phyloP scores from a whole-genome alignment of 306 rosid genomes.

The Inga oerstediana region DNA sequence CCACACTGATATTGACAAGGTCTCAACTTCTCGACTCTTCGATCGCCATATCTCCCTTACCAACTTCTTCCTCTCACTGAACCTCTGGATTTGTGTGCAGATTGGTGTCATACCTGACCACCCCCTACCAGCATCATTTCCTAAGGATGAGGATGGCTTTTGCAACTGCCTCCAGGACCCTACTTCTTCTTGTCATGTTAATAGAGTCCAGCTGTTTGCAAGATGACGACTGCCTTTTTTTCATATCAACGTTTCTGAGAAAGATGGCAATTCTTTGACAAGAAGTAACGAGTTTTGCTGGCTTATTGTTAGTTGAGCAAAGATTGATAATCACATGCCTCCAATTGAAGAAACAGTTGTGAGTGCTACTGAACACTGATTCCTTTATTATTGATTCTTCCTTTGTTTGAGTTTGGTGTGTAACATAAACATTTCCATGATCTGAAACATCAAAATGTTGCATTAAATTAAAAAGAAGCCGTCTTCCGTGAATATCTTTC shows the following conservation, averaged over 20 bases:
- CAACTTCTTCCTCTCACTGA: conserved; percentile 5
- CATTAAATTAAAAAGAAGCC: not conserved
- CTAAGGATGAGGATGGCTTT: conserved; percentile 82
- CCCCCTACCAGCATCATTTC: conserved; percentile 81
- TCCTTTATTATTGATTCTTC: not conserved
- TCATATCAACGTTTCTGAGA: conserved; percentile 20
- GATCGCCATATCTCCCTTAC: not conserved
- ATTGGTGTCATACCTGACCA: conserved; percentile 95
- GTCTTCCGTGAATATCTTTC: not conserved
- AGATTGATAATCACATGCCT: conserved; percentile 3
- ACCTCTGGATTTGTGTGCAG: conserved; percentile 40
- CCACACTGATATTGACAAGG: conserved; percentile 91
- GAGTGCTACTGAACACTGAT: not conserved
- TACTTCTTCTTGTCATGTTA: conserved; percentile 77
- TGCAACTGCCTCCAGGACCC: conserved; percentile 89
- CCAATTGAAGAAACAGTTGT: not conserved
- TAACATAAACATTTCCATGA: not conserved
- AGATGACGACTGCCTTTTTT: conserved; percentile 38
- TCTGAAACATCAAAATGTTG: not conserved
- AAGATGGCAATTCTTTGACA: conserved; percentile 26
- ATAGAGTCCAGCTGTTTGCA: conserved; percentile 69
- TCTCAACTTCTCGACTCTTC: conserved; percentile 34
- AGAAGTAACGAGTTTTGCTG: conserved; percentile 3
- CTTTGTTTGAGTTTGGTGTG: not conserved
- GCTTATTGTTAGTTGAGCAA: conserved; percentile 10